Evolutionary conservation across 352 stramenopile genomes (phyloP).

Genomic region (Pythium chondricola): DNA sequence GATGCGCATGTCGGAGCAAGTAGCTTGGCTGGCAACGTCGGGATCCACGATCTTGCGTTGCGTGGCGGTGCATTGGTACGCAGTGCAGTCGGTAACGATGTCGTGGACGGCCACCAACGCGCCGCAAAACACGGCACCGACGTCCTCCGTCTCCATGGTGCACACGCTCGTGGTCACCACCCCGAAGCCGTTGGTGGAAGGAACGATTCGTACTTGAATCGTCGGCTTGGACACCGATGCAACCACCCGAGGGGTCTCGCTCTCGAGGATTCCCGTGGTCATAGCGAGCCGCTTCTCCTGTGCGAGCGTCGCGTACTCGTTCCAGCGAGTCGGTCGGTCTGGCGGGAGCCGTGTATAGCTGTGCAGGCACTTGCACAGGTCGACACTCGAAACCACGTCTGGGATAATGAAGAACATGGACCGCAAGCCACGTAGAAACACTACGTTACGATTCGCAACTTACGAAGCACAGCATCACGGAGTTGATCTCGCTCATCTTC

Average conservation of each 20-base stretch:
- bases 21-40: too few relatives aligned
- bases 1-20: not conserved
- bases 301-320: slow-evolving; percentile 10
- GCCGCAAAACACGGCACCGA: slow-evolving; percentile 9
- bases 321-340: not conserved
- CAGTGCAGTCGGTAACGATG: slow-evolving; percentile 19
- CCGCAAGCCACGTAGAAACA: slow-evolving; percentile 6
- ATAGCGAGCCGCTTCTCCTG: not conserved
- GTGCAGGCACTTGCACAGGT: slow-evolving; percentile 4
- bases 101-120: slow-evolving; percentile 18
- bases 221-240: not conserved
- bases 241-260: slow-evolving; percentile 2
- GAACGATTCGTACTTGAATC: not conserved
- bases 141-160: slow-evolving; percentile 23
- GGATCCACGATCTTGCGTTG: slow-evolving; percentile 8
- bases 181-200: slow-evolving; percentile 2
- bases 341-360: slow-evolving; percentile 8
- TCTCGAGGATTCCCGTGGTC: not conserved
- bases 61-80: slow-evolving; percentile 17
- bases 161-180: slow-evolving; percentile 24
- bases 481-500: slow-evolving; percentile 11
- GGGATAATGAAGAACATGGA: slow-evolving; percentile 7
- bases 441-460: slow-evolving; percentile 4
- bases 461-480: slow-evolving; percentile 6
- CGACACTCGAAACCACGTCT: not conserved